phyloP scores from a whole-genome alignment of 2,329 filamentous ascomycete genomes.

The Madurella mycetomatis region DNA sequence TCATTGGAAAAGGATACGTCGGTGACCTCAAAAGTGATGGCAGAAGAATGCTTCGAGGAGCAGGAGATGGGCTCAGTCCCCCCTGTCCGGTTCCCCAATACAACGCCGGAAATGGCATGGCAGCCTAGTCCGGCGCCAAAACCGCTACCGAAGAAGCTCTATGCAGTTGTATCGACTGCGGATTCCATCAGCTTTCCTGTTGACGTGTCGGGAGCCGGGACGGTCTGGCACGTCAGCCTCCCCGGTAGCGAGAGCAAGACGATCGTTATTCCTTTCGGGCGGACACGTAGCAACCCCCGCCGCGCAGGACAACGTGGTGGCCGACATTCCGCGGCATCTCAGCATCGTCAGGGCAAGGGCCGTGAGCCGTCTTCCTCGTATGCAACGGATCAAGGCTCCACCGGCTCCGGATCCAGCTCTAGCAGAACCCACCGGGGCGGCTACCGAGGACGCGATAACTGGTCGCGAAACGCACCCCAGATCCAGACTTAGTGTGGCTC shows the following conservation, averaged over 20 bases:
- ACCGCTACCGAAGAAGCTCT: constrained; percentile 49
- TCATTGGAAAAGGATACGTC: constrained; percentile 32
- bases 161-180: constrained; percentile 39
- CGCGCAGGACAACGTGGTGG: constrained; percentile 25
- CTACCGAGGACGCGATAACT: constrained; percentile 41
- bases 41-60: constrained; percentile 76
- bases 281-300: constrained; percentile 32
- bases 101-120: constrained; percentile 60
- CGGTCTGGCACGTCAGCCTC: constrained; percentile 38
- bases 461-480: constrained; percentile 33
- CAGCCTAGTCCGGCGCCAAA: constrained; percentile 53
- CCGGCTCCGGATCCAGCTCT: constrained; percentile 17
- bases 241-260: constrained; percentile 37
- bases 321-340: constrained; percentile 16
- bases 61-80: constrained; percentile 77
- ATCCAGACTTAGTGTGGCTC: constrained; percentile 23
- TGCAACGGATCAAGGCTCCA: constrained; percentile 26
- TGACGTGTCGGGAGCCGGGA: constrained; percentile 30
- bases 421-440: constrained; percentile 36
- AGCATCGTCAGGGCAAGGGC: constrained; percentile 20
- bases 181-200: constrained; percentile 26
- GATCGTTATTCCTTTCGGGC: constrained; percentile 35
- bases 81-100: constrained; percentile 61
- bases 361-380: constrained; percentile 28
- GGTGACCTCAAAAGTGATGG: constrained; percentile 61